phyloP scores from a whole-genome alignment of 306 rosid genomes.

The Betula pendula region DNA sequence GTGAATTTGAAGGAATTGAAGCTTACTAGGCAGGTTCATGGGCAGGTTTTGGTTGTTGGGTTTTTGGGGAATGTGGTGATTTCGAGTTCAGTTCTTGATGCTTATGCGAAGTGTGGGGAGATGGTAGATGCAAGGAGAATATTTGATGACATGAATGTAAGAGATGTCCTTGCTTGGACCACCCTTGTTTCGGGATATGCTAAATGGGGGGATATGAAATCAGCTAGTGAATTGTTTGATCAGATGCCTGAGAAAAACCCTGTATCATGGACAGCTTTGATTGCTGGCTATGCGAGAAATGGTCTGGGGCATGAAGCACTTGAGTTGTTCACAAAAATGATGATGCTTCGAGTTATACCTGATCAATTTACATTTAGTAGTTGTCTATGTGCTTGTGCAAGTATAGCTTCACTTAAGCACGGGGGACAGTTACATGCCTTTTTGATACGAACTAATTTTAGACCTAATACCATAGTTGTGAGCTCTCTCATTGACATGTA shows the following conservation, averaged over 20 bases:
- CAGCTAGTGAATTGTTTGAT: conserved; percentile 53
- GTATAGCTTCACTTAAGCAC: conserved; percentile 57
- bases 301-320: conserved; percentile 74
- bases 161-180: conserved; percentile 78
- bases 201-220: conserved; percentile 61
- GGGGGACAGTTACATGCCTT: conserved; percentile 68
- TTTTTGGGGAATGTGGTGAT: conserved; percentile 64
- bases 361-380: conserved; percentile 82
- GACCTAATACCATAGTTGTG: conserved; percentile 61
- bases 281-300: conserved; percentile 66
- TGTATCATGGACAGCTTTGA: conserved; percentile 76
- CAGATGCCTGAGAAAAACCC: conserved; percentile 72
- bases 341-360: conserved; percentile 45
- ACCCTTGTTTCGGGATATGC: conserved; percentile 74
- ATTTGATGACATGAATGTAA: conserved; percentile 57
- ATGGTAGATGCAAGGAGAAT: conserved; percentile 61
- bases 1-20: conserved; percentile 56
- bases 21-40: conserved; percentile 76
- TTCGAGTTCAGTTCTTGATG: conserved; percentile 70
- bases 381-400: conserved; percentile 77
- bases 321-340: conserved; percentile 60
- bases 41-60: conserved; percentile 73
- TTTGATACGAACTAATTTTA: conserved; percentile 58
- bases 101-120: conserved; percentile 70
- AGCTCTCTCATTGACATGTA: conserved; percentile 83